Percentiles rank a stretch among this genome's conserved stretches.
Evolutionary conservation across 352 stramenopile species (phyloP).

Genomic region (Saprolegnia diclina): DNA sequence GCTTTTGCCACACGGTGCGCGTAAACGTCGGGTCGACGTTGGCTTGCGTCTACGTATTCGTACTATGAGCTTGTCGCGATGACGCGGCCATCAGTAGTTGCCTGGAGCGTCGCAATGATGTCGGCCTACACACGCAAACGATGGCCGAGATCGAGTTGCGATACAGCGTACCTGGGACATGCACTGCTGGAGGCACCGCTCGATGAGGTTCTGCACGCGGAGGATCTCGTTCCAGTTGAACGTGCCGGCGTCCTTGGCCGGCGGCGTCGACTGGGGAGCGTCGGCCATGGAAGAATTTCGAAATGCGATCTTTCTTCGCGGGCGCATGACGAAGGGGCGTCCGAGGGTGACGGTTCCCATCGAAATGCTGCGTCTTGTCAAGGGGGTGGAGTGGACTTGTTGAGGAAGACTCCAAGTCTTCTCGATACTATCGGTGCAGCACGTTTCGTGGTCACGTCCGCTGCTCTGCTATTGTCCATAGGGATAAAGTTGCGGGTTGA

Average conservation of each 20-base stretch:
- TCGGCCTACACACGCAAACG: slow-evolving; percentile 28
- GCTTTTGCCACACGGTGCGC: slow-evolving; percentile 86
- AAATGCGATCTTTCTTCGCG: slow-evolving; percentile 15
- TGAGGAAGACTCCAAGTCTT: no score
- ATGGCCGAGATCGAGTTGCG: neutral
- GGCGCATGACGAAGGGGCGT: no score
- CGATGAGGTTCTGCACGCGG: slow-evolving; percentile 84
- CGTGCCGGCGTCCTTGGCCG: slow-evolving; percentile 20
- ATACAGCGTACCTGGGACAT: slow-evolving; percentile 67
- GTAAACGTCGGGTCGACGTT: slow-evolving; percentile 83
- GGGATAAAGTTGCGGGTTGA: no score
- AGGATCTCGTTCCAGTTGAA: slow-evolving; percentile 89
- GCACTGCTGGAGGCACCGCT: slow-evolving; percentile 87
- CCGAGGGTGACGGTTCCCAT: neutral
- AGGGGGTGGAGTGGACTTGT: no score
- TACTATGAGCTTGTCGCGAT: slow-evolving; percentile 69
- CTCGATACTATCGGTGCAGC: no score
- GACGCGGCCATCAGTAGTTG: no score
- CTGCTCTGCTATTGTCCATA: no score
- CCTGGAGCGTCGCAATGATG: slow-evolving; percentile 39
- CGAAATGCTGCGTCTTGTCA: neutral
- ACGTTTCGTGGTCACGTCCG: no score
- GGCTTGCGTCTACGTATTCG: slow-evolving; percentile 57
- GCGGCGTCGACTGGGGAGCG: neutral
- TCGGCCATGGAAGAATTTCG: slow-evolving; percentile 5